These are phyloP conservation scores for Colletotrichum sublineola DNA, from an alignment of 2,329 filamentous ascomycete species.

Conservation along the genomic window DNA sequence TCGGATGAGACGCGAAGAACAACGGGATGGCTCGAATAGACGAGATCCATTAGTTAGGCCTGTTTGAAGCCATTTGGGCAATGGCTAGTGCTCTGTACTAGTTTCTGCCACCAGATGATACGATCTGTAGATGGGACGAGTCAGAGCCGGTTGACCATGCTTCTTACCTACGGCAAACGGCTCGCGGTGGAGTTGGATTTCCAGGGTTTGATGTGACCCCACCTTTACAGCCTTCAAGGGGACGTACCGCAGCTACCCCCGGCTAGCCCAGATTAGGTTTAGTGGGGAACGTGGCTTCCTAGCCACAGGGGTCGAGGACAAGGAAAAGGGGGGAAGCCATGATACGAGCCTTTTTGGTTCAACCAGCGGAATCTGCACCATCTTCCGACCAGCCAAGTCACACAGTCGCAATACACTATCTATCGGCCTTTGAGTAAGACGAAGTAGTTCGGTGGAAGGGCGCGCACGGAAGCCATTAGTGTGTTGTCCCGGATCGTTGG, in stretches of 20 bases:
- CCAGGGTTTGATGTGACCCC: background rate
- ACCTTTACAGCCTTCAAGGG: background rate
- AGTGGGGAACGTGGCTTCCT: background rate
- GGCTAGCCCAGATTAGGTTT: background rate
- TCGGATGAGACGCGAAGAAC: background rate
- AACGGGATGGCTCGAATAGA: background rate
- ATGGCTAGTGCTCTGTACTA: slow-evolving; percentile 22
- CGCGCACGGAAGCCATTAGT: slow-evolving; percentile 16
- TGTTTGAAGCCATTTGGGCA: background rate
- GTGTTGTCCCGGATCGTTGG: background rate
- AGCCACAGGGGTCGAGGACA: background rate
- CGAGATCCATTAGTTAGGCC: slow-evolving; percentile 8
- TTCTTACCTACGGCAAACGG: background rate
- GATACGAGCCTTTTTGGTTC: background rate
- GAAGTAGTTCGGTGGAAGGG: background rate
- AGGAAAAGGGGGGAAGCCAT: background rate
- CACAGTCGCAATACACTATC: background rate
- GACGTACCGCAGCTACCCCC: background rate
- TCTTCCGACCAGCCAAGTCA: background rate
- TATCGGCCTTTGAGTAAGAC: too few species aligned
- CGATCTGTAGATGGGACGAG: slow-evolving; percentile 35
- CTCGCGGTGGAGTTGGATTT: background rate
- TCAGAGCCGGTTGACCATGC: slow-evolving; percentile 19
- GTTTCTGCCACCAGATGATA: slow-evolving; percentile 13
- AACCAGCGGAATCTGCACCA: background rate